Evolutionary conservation across 345 rosid species (phyloP), one percentile per base, ranked within the genome.

Genomic region (Hibiscus mutabilis): DNA sequence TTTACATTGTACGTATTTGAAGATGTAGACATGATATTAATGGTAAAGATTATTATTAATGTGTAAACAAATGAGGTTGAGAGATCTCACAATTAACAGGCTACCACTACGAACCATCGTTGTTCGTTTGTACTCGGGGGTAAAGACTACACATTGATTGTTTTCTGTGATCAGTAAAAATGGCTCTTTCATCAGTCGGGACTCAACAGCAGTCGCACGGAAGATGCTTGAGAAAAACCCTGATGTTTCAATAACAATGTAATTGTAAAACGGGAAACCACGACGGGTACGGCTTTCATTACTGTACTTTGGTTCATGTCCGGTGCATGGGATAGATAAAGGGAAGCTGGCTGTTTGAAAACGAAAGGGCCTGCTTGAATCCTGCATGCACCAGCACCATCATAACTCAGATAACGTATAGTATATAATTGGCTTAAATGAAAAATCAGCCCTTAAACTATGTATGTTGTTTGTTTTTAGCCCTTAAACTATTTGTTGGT

Each of bases 61-160:
- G n/a, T 3, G 12, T 42, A 44, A 42, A 14, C 19, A 65, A 46
- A 66, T 46, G 2, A 6, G 52, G 24, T 7, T 42, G 3, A 25
- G 56, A 44, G 24, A 35, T 42, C 35, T 22, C 24, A 25, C 10
- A 22, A 44, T 5, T 22, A 33, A 59, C 16, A 40, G 72, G 51
- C 31, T 52, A 35, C 66, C 55, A 40, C 74, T 37, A 59, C 18
- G 74, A 70, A 70, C 74, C 74, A 70, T 70, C 66, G 42, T 70
- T 21, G 37, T 25, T 57, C 56, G 74, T 70, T 58, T 59, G 66
- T 59, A 70, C 40, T 42, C 74, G 25, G 56, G 22, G 6, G 10
- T 25, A 29, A 51, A 13, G 1, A 44, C 53, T 9, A 2, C 46
- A 42, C 46, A 11, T 42, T 2, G 14, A 15, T 44, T 65, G 55